Base-by-base conservation (phyloP, 2,329 filamentous ascomycete genomes). In the Thielaviopsis populi region DNA sequence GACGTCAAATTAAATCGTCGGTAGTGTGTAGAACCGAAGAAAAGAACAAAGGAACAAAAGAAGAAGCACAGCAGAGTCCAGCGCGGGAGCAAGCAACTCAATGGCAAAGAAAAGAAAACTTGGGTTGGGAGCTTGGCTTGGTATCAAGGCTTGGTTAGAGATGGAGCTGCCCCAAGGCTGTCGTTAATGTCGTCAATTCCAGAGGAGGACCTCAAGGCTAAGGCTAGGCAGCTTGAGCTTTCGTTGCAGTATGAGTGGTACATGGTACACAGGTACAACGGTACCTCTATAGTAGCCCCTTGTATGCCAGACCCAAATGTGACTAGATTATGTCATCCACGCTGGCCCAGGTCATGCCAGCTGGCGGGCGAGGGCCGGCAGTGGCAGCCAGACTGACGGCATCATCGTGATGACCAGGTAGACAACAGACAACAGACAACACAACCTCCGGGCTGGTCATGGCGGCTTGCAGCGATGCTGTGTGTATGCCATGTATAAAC, bases 161-260 rank as follows among this genome's bases (percentile, higher is more conserved):
- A 37, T 61, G 24, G 40, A 61, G 59, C 24, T 61, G 41, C 41
- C 30, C 48, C 59, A 59, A 62, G 59, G 59, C 48, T 65, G 63
- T 62, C 50, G 48, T 65, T 59, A 63, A 54, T 54, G 50, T 65
- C 63, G 56, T 64, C 63, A 64, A 54, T 43, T 48, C 11, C 24
- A 24, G 17, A 56, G 33, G 37, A 42, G 24, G 24, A 33, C 43
- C 41, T 58, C 56, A 64, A 64, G 63, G 53, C 46, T 50, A 27
- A 50, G 46, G 46, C 63, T 65, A 65, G 63, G 63, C 63, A 65
- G 63, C 63, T 65, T 65, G 59, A 62, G 63, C 63, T 65, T 62
- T 62, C 63, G 63, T 64, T 56, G 50, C 50, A 56, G 53, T 33
- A 56, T 19, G 30, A 56, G 53, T 37, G 53, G 53, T 37, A 53